Evolutionary conservation across 345 rosid species (phyloP).

Genomic region (Aquilaria yunnanensis): DNA sequence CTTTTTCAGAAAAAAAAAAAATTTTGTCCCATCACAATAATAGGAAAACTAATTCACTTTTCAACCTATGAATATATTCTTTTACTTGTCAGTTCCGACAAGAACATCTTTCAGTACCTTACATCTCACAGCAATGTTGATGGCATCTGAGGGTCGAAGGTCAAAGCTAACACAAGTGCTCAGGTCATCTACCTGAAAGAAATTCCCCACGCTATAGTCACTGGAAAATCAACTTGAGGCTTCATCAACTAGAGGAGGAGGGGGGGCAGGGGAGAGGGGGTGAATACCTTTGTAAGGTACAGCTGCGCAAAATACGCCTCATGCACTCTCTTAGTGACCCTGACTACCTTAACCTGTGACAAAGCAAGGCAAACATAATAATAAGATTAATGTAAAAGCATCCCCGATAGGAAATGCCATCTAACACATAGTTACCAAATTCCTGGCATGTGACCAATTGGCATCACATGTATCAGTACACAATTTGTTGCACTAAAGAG

Average conservation of each 20-base stretch:
- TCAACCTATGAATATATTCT: too few relatives aligned
- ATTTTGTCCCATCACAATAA: too few relatives aligned
- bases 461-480: too few relatives aligned
- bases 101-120: constrained; percentile 33
- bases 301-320: constrained; percentile 80
- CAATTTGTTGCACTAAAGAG: too few relatives aligned
- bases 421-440: background rate
- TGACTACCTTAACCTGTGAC: constrained; percentile 66
- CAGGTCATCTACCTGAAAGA: constrained; percentile 46
- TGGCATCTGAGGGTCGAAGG: constrained; percentile 90
- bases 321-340: constrained; percentile 83
- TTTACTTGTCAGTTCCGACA: too few relatives aligned
- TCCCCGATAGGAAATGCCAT: background rate
- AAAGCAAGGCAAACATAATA: background rate
- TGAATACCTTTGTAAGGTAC: constrained; percentile 62
- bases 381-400: background rate
- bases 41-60: background rate
- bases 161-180: constrained; percentile 62
- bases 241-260: background rate
- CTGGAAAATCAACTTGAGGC: constrained; percentile 1
- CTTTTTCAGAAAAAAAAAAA: too few relatives aligned
- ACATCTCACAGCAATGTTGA: constrained; percentile 89
- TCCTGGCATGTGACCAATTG: too few relatives aligned
- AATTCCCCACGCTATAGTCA: constrained; percentile 5
- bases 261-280: background rate